These are phyloP conservation scores for Piromyces finnis DNA, from an alignment of 192 early-diverging fungal genomes.

Conservation along the genomic window DNA sequence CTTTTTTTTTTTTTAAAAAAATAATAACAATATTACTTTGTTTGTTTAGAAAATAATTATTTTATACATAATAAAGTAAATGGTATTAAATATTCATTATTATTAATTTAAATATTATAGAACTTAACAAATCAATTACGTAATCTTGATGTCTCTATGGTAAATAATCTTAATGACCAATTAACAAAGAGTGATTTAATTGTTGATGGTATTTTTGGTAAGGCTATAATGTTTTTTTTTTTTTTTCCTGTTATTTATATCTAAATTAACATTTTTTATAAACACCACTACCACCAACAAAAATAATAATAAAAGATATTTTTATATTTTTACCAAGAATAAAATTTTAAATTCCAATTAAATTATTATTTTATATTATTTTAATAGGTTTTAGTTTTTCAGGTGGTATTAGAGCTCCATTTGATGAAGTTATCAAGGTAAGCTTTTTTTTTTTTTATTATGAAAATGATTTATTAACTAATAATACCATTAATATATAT, in stretches of 20 bases:
- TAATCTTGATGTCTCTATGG: constrained; percentile 43
- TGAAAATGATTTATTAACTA: background rate
- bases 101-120: constrained; percentile 12
- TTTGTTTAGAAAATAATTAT: too few relatives aligned
- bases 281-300: too few relatives aligned
- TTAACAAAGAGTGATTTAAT: constrained; percentile 39
- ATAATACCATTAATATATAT: too few relatives aligned
- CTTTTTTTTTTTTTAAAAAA: background rate
- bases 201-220: constrained; percentile 79
- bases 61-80: constrained; percentile 5
- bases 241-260: too few relatives aligned
- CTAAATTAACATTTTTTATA: too few relatives aligned
- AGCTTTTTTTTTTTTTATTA: too few relatives aligned
- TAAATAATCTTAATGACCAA: constrained; percentile 13
- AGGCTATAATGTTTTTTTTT: too few relatives aligned
- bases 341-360: too few relatives aligned
- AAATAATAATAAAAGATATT: too few relatives aligned
- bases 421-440: constrained; percentile 38
- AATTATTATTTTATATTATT: background rate
- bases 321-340: too few relatives aligned
- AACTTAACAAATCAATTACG: constrained; percentile 52
- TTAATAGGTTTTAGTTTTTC: constrained; percentile 64
- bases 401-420: constrained; percentile 59
- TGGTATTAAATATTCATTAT: too few relatives aligned
- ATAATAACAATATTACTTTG: background rate